phyloP scores from a whole-genome alignment of 179 eudicot genomes.

The Monotropa hypopitys region DNA sequence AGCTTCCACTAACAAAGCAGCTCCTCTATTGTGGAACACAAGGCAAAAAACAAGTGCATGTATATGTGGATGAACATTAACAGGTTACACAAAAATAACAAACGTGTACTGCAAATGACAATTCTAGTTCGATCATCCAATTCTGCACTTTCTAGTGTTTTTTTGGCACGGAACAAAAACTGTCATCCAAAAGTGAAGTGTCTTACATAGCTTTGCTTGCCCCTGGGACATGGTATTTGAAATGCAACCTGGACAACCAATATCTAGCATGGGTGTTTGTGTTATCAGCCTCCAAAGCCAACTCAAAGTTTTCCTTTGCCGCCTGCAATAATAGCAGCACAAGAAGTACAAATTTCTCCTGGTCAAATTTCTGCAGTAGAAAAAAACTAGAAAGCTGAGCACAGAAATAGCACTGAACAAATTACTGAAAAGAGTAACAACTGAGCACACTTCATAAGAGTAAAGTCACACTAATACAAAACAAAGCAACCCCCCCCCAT shows the following conservation, averaged over 20 bases:
- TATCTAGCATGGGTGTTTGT: conserved; percentile 24
- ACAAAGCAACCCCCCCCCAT: background rate
- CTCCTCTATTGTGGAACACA: conserved; percentile 40
- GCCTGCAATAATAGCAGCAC: conserved; percentile 27
- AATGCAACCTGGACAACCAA: conserved; percentile 73
- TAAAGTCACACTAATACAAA: background rate
- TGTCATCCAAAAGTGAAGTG: background rate
- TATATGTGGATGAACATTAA: background rate
- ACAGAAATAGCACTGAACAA: background rate
- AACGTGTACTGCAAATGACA: background rate
- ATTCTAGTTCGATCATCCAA: background rate
- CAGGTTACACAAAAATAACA: background rate
- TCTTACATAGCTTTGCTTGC: conserved; percentile 74
- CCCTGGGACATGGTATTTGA: conserved; percentile 81
- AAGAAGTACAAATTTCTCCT: background rate
- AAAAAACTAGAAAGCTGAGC: background rate
- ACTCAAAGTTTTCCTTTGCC: conserved; percentile 86
- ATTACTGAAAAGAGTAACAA: background rate
- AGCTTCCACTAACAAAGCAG: conserved; percentile 91
- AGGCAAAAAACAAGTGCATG: background rate
- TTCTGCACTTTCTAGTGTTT: background rate
- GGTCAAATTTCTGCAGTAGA: background rate
- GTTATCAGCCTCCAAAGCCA: conserved; percentile 87
- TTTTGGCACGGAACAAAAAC: background rate
- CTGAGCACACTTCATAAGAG: background rate